Evolutionary conservation across 2,329 filamentous ascomycete genomes (phyloP), one percentile per base, ranked within the genome.

Genomic region (Dactylellina cionopaga): DNA sequence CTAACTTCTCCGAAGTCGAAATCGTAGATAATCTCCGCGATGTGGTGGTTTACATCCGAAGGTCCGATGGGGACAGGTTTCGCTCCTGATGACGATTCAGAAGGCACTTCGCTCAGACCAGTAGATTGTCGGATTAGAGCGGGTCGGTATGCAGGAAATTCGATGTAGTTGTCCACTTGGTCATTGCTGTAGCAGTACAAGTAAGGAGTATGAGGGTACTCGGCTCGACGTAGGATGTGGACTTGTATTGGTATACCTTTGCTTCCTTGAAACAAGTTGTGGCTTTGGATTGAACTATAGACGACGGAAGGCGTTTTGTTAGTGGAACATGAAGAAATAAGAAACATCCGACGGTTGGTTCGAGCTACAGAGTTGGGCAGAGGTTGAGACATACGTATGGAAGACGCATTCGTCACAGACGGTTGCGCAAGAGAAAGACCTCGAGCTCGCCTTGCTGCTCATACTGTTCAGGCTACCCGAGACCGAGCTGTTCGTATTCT

Each of bases 361-460:
- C n/a, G n/a, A n/a, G 5, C 1, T 49, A 39, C 13, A 33, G 10
- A 41, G 13, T 5, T 27, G 15, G 35, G 44, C 6, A 25, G 49
- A 43, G 44, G 11, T 19, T 29, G 35, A 52, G 9, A 60, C 66
- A 9, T 73, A 73, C 68, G 68, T 58, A 39, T 73, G 68, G 29
- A 73, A 73, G 25, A 73, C 47, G 29, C 68, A 73, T 66, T 73
- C 68, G 25, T 73, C 68, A 41, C 54, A 60, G 47, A 73, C 59
- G 13, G 44, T 66, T 9, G 68, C 60, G 37, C 68, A 73, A 25
- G 68, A 73, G 33, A 73, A 73, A 13, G 68, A 65, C 39, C 39
- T 73, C 7, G 59, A 43, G 68, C 68, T 72, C n/a, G 65, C 56
- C 47, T 62, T 70, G 41, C 66, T 71, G 58, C 58, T 64, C 66